Base-by-base conservation (phyloP, 2,329 filamentous ascomycete species). In the Aspergillus oerlinghausenensis region DNA sequence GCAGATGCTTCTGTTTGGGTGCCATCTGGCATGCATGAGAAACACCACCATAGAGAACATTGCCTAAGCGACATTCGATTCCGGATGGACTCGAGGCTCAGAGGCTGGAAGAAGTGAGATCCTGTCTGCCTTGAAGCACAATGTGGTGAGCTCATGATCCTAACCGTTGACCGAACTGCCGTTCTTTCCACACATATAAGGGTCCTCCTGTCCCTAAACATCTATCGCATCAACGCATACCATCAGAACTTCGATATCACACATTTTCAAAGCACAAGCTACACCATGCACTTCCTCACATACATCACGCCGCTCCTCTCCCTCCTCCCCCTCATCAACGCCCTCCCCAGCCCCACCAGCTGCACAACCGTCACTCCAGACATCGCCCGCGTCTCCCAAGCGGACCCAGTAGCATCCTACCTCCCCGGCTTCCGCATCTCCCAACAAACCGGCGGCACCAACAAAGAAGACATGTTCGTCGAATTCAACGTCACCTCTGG, bases 401-500 rank as follows among this genome's bases (percentile, higher is more conserved):
- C 53, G 14, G 50, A 53, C 2, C 56, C 56, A 1, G 47, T 51
- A 1, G 38, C 28, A 4, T 55, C 56, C 28, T 58, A 58, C 47
- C 53, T 58, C 25, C 53, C 53, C 0, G 47, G 50, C 38, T 55
- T 58, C 56, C 50, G 40, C 21, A 47, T 58, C 50, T 53, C 50
- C 10, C 56, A 58, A 9, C 28, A 55, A 42, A 11, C 47, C 14
- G 23, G 35, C 38, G 50, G n/a, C 9, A 49, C 53, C 26, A 26
- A 49, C 10, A 58, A 51, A 23, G 50, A 58, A 50, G 56, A 58
- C 47, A 55, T 35, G 11, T 55, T 58, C n/a, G 23, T 28, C 45
- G 56, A 58, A 32, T 58, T 58, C 50, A 58, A n/a, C 19, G n/a
- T 55, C 10, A 45, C 56, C 4, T 14, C 45, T 1, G 56, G 56